phyloP scores from a whole-genome alignment of 179 eudicot species.

The Actinidia polygama region DNA sequence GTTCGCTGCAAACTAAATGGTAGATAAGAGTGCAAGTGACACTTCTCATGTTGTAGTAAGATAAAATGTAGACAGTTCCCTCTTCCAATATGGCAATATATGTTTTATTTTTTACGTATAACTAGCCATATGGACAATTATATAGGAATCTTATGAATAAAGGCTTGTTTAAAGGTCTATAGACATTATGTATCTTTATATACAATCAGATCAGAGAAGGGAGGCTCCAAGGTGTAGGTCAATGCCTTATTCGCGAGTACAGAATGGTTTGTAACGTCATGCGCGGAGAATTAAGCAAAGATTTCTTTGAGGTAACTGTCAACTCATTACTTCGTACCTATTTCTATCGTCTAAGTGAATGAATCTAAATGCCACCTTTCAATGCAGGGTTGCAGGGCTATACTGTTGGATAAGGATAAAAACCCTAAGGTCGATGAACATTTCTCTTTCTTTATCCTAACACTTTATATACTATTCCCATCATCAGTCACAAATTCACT shows the following conservation, averaged over 20 bases:
- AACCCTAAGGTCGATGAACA: conserved; percentile 70
- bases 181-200: no score
- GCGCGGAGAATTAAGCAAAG: conserved; percentile 70
- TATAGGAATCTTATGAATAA: no score
- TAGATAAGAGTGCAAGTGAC: no score
- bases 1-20: no score
- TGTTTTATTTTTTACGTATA: no score
- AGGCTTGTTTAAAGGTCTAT: no score
- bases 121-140: no score
- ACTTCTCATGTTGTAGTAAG: no score
- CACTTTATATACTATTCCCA: neutral
- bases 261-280: conserved; percentile 72
- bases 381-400: conserved; percentile 86
- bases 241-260: conserved; percentile 80
- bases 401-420: conserved; percentile 78
- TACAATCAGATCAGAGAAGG: conserved; percentile 78
- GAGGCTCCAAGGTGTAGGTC: conserved; percentile 78
- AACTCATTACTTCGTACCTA: neutral
- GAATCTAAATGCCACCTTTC: conserved; percentile 17
- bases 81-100: no score
- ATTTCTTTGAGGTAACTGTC: conserved; percentile 63
- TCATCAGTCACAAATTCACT: neutral
- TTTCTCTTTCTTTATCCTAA: neutral
- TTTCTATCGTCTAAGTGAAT: conserved; percentile 8
- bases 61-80: no score